Conservation (phyloP, 192 early-diverging fungal species). For the Spinellus fusiger region DNA sequence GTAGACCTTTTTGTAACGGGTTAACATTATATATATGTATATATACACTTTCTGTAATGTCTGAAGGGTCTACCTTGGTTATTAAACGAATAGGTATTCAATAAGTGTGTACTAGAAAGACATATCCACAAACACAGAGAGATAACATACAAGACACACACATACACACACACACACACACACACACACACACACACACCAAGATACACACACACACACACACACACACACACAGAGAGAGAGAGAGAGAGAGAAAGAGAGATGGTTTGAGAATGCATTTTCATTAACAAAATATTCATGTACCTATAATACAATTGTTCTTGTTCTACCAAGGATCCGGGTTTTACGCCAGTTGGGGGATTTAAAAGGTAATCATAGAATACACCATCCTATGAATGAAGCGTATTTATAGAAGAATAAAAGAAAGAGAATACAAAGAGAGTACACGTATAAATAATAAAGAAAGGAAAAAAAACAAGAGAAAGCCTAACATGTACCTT, state of each 20-base stretch:
- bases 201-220: no score
- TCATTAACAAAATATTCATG: no score
- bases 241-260: no score
- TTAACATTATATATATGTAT: neutral
- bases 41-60: neutral
- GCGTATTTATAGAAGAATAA: neutral
- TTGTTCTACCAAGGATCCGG: slow-evolving; percentile 4
- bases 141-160: no score
- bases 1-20: neutral
- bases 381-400: slow-evolving; percentile 33
- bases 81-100: slow-evolving; percentile 3
- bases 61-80: neutral
- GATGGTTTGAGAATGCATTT: no score
- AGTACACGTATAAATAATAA: neutral
- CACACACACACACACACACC: no score
- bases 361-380: slow-evolving; percentile 28
- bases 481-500: neutral
- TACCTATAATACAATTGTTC: slow-evolving; percentile 30
- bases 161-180: no score
- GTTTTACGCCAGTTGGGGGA: slow-evolving; percentile 11
- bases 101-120: slow-evolving; percentile 11
- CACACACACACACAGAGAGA: no score
- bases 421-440: neutral
- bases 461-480: neutral
- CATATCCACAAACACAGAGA: no score